These are phyloP conservation scores for Gardenia jasminoides DNA, from an alignment of 257 asterid species.

Conservation along the genomic window DNA sequence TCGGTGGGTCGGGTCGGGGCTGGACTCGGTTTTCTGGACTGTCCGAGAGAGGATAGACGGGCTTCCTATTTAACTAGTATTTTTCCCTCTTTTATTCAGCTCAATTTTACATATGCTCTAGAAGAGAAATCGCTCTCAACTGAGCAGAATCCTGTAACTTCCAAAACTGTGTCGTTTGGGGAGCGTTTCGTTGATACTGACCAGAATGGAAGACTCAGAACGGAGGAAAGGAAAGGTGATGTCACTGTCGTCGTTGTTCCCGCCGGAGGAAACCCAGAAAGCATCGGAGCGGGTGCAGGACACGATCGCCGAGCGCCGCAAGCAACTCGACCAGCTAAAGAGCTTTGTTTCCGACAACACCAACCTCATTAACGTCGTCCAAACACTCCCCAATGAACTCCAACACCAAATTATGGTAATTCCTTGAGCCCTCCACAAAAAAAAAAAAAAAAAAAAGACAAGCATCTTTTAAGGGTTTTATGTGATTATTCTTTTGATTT, in stretches of 20 bases:
- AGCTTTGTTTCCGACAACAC: constrained; percentile 57
- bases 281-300: constrained; percentile 72
- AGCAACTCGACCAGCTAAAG: constrained; percentile 51
- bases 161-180: neutral
- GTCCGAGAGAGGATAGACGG: too few species aligned
- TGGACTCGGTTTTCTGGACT: too few species aligned
- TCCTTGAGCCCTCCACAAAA: neutral
- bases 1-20: too few species aligned
- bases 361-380: constrained; percentile 66
- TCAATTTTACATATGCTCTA: neutral
- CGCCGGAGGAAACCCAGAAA: constrained; percentile 65
- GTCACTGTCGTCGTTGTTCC: constrained; percentile 55
- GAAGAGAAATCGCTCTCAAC: neutral
- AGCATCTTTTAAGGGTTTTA: neutral
- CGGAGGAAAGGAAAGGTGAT: constrained; percentile 58
- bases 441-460: too few species aligned
- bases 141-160: neutral
- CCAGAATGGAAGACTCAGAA: neutral
- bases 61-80: neutral
- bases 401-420: constrained; percentile 75
- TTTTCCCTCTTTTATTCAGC: neutral
- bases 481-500: constrained; percentile 3
- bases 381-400: constrained; percentile 73
- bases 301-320: constrained; percentile 49
- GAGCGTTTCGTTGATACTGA: neutral